phyloP scores from a whole-genome alignment of 768 basidiomycete genomes.

The Termitomyces sp. region DNA sequence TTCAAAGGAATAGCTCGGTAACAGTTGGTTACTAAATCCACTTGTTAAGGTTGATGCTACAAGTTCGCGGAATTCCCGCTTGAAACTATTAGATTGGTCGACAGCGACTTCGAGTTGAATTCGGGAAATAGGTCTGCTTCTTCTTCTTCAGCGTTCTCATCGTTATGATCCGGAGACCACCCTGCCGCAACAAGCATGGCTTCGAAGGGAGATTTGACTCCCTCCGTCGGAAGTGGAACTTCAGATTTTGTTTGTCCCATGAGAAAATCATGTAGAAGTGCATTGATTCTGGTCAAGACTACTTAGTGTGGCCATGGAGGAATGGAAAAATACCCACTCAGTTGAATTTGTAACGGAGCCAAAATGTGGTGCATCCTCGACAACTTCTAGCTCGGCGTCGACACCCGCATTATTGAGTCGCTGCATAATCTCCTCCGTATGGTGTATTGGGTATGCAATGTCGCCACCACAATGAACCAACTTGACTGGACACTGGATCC shows the following conservation, averaged over 20 bases:
- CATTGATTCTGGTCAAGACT: conserved; percentile 19
- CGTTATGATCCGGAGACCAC: conserved; percentile 10
- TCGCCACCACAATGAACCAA: conserved; percentile 29
- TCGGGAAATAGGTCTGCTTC: conserved; percentile 9
- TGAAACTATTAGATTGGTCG: not conserved
- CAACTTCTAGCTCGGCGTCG: conserved; percentile 17
- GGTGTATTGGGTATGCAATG: conserved; percentile 27
- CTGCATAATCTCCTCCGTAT: conserved; percentile 19
- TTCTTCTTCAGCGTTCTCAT: conserved; percentile 19
- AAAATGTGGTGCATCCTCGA: conserved; percentile 30
- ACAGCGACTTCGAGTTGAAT: not conserved
- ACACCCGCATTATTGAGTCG: conserved; percentile 21
- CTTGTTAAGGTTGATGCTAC: not conserved
- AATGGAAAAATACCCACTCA: conserved; percentile 14
- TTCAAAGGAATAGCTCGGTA: conserved; percentile 2
- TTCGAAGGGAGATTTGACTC: conserved; percentile 25
- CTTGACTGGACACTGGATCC: conserved; percentile 23
- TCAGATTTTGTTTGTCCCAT: conserved; percentile 14
- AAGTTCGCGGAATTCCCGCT: not conserved
- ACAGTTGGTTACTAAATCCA: conserved; percentile 1
- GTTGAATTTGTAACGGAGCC: conserved; percentile 27
- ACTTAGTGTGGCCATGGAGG: not conserved
- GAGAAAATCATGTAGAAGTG: conserved; percentile 24
- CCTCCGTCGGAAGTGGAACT: conserved; percentile 17
- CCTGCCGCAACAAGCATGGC: conserved; percentile 19